These are phyloP conservation scores for Casuarina cunninghamiana DNA, from an alignment of 306 rosid genomes.

Conservation along the genomic window DNA sequence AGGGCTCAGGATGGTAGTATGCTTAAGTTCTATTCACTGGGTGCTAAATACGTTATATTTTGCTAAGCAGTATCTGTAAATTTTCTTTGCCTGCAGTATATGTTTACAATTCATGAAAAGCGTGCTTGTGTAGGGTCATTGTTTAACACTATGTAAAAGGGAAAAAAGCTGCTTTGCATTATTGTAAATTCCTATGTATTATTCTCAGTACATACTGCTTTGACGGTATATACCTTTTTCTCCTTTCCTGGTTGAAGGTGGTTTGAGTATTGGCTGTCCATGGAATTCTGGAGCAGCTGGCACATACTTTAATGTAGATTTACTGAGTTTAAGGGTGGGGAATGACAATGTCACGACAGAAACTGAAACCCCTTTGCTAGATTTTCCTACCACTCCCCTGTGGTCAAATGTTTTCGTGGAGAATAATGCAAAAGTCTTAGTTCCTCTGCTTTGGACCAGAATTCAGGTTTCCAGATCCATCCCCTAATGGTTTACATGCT, in stretches of 20 bases:
- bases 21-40: not conserved
- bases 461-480: slow-evolving; percentile 69
- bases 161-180: not conserved
- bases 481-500: not conserved
- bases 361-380: slow-evolving; percentile 98
- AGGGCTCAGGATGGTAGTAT: not conserved
- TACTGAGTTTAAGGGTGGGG: slow-evolving; percentile 84
- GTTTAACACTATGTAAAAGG: not conserved
- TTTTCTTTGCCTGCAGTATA: not conserved
- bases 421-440: slow-evolving; percentile 93
- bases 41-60: not conserved
- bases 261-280: slow-evolving; percentile 88
- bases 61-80: not conserved
- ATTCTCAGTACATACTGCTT: slow-evolving; percentile 19
- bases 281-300: slow-evolving; percentile 98
- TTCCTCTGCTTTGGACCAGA: slow-evolving; percentile 97
- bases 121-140: not conserved
- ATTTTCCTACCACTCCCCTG: slow-evolving; percentile 80
- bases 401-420: slow-evolving; percentile 99
- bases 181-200: slow-evolving; percentile 5
- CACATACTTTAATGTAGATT: slow-evolving; percentile 88
- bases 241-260: slow-evolving; percentile 55
- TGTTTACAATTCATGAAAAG: not conserved
- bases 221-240: slow-evolving; percentile 25
- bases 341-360: slow-evolving; percentile 94